Percentiles rank a stretch among this genome's conserved stretches.
These are phyloP conservation scores for Zasmidium cellare DNA, from an alignment of 2,329 filamentous ascomycete genomes.

Conservation along the genomic window DNA sequence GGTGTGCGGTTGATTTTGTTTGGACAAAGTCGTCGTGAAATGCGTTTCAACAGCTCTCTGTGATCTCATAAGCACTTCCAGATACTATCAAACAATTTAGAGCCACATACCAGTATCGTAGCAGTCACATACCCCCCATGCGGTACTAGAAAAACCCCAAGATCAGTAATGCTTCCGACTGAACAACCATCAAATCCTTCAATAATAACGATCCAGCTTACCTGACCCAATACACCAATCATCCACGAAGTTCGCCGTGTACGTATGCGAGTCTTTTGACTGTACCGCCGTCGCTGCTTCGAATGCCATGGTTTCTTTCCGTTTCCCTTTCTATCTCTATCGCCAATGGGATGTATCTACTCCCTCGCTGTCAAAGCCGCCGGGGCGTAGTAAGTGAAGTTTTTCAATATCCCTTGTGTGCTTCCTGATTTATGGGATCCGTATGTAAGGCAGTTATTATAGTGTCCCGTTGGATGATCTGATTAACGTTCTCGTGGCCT, in stretches of 20 bases:
- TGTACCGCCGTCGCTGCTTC: slow-evolving; percentile 48
- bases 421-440: too few relatives aligned
- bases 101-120: slow-evolving; percentile 48
- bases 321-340: too few relatives aligned
- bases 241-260: slow-evolving; percentile 55
- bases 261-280: slow-evolving; percentile 56
- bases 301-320: slow-evolving; percentile 23
- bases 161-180: slow-evolving; percentile 5
- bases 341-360: too few relatives aligned
- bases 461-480: too few relatives aligned
- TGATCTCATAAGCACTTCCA: too few relatives aligned
- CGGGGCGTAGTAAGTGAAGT: too few relatives aligned
- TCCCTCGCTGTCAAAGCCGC: too few relatives aligned
- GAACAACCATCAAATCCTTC: not conserved
- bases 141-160: slow-evolving; percentile 54
- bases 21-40: slow-evolving; percentile 58
- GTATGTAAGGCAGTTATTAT: too few relatives aligned
- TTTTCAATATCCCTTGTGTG: too few relatives aligned
- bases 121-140: slow-evolving; percentile 71
- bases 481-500: too few relatives aligned
- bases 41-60: slow-evolving; percentile 60
- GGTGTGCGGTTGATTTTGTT: slow-evolving; percentile 62
- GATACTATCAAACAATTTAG: too few relatives aligned
- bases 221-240: slow-evolving; percentile 68
- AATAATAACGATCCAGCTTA: slow-evolving; percentile 31